A percentile compares a stretch with the other conserved stretches of the same genome.
Evolutionary conservation across 2,329 filamentous ascomycete species (phyloP).

Genomic region (Exophiala sideris): DNA sequence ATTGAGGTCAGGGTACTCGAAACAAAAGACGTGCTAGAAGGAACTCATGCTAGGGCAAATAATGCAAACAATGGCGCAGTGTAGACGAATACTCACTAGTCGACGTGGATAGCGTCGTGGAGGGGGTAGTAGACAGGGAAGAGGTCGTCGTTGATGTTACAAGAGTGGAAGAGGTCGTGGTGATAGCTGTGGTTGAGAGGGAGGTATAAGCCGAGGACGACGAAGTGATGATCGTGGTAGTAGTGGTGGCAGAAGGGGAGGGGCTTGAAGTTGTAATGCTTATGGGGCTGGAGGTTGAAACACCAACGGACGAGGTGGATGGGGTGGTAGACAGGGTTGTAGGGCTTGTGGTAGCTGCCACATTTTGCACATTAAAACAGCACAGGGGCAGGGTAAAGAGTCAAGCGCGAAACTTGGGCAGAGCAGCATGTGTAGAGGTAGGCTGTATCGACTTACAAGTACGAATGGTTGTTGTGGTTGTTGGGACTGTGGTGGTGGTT

Average conservation of each 20-base stretch:
- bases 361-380: constrained; percentile 15
- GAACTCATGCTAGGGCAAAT: not conserved
- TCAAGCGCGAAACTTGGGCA: not conserved
- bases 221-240: constrained; percentile 3
- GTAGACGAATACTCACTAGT: constrained; percentile 16
- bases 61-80: constrained; percentile 4
- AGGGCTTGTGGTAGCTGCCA: constrained; percentile 21
- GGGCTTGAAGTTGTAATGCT: constrained; percentile 8
- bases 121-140: constrained; percentile 6
- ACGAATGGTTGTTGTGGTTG: constrained; percentile 3
- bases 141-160: constrained; percentile 7
- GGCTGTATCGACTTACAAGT: constrained; percentile 15
- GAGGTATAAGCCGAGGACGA: constrained; percentile 13
- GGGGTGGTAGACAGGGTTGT: constrained; percentile 4
- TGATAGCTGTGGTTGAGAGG: constrained; percentile 17
- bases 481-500: not conserved
- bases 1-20: constrained; percentile 5
- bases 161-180: constrained; percentile 10
- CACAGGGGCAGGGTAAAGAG: not conserved
- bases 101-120: constrained; percentile 12
- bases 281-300: constrained; percentile 4
- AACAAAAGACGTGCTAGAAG: constrained; percentile 1
- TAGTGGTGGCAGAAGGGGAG: not conserved
- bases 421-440: not conserved
- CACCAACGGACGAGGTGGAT: constrained; percentile 4